Base-by-base conservation (phyloP, 2,329 filamentous ascomycete species). In the Exophiala sp. region DNA sequence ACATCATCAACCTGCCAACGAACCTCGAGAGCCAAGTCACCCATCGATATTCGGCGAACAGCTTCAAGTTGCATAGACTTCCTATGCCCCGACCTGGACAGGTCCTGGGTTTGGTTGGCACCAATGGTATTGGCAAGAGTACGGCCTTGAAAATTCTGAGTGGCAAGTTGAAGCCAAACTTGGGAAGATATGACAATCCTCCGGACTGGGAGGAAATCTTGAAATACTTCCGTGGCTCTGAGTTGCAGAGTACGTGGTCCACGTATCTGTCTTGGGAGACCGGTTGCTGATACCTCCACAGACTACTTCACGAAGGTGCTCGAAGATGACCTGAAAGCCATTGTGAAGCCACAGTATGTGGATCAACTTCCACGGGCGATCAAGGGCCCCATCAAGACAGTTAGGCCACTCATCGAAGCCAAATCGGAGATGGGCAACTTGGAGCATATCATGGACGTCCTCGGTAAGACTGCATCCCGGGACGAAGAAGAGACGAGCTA, bases 121-220 rank as follows among this genome's bases (percentile, higher is more conserved):
- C 93, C 63, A 98, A 98, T 82, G 93, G 94, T 88, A 98, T 97
- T 64, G 93, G 93, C 72, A 98, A 98, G 82, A 96, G 89, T 75
- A 98, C 93, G n/a, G 94, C 93, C 7, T 76, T 98, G 70, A 98
- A 98, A 78, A 96, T 98, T 69, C 82, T 98, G 64, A 95, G 88
- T 65, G 93, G 93, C 67, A 98, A 97, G 75, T 79, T 98, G 65
- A 98, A 98, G 81, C 93, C 93, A 53, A 98, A 98, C 70, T 71
- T 98, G 72, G 93, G 94, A 60, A 81, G 86, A 66, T 95, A 86
- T 68, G 90, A 97, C 61, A 94, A 97, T 71, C 91, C 93, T 7
- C 94, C 93, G 11, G 93, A 98, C 70, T 98, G 94, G 93, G 90
- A 97, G 73, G 93, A 97, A 72, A 94, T 98, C 53, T 81, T 98